Evolutionary conservation across 169 alveolate genomes (phyloP).

Genomic region (Perkinsus olseni): DNA sequence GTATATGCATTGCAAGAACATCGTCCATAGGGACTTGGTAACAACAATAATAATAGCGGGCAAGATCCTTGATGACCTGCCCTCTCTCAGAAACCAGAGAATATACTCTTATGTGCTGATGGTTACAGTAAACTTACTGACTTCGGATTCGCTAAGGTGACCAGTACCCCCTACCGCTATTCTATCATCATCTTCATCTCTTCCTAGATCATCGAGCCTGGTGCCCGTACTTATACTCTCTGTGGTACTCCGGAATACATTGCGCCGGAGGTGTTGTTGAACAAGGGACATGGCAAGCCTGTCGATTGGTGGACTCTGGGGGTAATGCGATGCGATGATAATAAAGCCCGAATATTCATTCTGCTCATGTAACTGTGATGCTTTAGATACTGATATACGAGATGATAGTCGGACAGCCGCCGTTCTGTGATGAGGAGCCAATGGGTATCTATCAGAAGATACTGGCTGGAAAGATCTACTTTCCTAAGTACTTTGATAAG

Average conservation of each 20-base stretch:
- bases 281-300: constrained; percentile 86
- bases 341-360: no score
- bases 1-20: constrained; percentile 85
- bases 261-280: constrained; percentile 97
- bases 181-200: neutral
- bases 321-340: constrained; percentile 17
- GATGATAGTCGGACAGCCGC: constrained; percentile 96
- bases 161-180: constrained; percentile 36
- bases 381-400: constrained; percentile 79
- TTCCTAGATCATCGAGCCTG: constrained; percentile 22
- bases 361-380: no score
- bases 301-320: constrained; percentile 99
- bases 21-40: constrained; percentile 64
- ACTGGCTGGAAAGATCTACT: constrained; percentile 85
- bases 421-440: constrained; percentile 95
- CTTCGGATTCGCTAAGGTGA: constrained; percentile 97
- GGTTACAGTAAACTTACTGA: constrained; percentile 97
- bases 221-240: constrained; percentile 92
- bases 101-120: constrained; percentile 86
- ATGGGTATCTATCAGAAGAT: constrained; percentile 92
- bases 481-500: constrained; percentile 81
- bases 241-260: constrained; percentile 99
- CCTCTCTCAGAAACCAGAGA: constrained; percentile 83
- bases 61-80: no score
- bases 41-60: neutral